These are phyloP conservation scores for Ophiocordyceps camponoti-floridani DNA, from an alignment of 2,329 filamentous ascomycete species.

Conservation along the genomic window DNA sequence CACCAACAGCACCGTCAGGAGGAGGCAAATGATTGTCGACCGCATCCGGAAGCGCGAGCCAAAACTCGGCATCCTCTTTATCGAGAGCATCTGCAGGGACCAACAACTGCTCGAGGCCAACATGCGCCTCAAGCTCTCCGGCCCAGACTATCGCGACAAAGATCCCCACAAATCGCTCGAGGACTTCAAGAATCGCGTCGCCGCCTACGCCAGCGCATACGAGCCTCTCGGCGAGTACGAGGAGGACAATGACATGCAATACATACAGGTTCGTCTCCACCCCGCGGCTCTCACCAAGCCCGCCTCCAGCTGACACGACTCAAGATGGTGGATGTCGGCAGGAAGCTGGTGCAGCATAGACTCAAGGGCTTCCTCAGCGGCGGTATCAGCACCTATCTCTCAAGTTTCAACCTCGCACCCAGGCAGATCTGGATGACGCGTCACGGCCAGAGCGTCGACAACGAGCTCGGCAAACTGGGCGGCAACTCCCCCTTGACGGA, in stretches of 20 bases:
- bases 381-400: slow-evolving; percentile 83
- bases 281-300: not conserved
- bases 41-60: slow-evolving; percentile 70
- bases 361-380: slow-evolving; percentile 83
- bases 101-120: slow-evolving; percentile 76
- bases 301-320: slow-evolving; percentile 7
- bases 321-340: slow-evolving; percentile 87
- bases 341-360: slow-evolving; percentile 82
- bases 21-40: slow-evolving; percentile 68
- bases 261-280: slow-evolving; percentile 47
- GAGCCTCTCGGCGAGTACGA: slow-evolving; percentile 81
- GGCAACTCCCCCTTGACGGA: slow-evolving; percentile 75
- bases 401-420: slow-evolving; percentile 91
- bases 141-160: slow-evolving; percentile 89
- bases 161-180: slow-evolving; percentile 69
- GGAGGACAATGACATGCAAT: slow-evolving; percentile 78
- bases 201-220: slow-evolving; percentile 87
- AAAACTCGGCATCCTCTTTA: slow-evolving; percentile 78
- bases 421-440: slow-evolving; percentile 96
- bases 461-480: slow-evolving; percentile 73
- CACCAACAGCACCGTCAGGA: slow-evolving; percentile 84
- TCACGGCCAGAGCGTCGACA: slow-evolving; percentile 82
- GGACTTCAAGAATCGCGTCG: slow-evolving; percentile 86
- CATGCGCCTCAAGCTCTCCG: slow-evolving; percentile 90
- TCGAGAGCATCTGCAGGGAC: slow-evolving; percentile 87